Evolutionary conservation across 352 stramenopile genomes (phyloP), one percentile per base, ranked within the genome.

Genomic region (Halophytophthora polymorphica): DNA sequence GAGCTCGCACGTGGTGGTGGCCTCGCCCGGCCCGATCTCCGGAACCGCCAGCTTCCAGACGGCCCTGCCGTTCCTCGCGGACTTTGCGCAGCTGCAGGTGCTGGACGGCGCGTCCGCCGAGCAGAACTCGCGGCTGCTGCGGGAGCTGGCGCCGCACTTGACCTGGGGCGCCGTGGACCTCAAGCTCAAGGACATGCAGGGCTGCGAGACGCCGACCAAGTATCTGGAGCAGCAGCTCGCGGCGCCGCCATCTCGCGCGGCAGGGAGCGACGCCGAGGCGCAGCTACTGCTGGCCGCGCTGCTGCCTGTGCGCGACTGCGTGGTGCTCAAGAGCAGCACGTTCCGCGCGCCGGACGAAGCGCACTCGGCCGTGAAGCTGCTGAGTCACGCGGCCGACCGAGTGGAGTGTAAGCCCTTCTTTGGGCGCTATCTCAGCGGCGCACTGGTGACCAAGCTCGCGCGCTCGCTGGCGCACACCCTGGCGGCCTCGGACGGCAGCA

Each of bases 181-280:
- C 48, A 88, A 90, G 61, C 70, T 85, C 47, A 88, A 90, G 58
- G 77, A 90, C 50, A 86, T 90, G 77, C 61, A 79, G 45, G 79
- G 79, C 43, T 70, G 64, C 41, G 74, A 90, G 45, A 82, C 74
- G 13, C 60, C 77, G 14, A 64, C 60, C 19, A 73, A 70, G 44
- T 90, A 88, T 60, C 84, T 90, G n/a, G 79, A 88, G 50, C 61
- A 79, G 40, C 72, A 82, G 42, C 59, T 90, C 47, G 53, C 58
- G 19, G 71, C 61, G 34, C 67, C 68, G 17, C 17, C 38, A 18
- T 38, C 33, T 10, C 33, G 33, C 5, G 29, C 45, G 2, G 54
- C 23, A 2, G 43, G 41, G 18, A 61, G 71, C 4, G 77, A 78
- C 12, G 66, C 64, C 3, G 72, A 86, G 35, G 73, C 64, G 11